phyloP scores from a whole-genome alignment of 495 filamentous ascomycete species.

The Lasiosphaeriaceae sp. region DNA sequence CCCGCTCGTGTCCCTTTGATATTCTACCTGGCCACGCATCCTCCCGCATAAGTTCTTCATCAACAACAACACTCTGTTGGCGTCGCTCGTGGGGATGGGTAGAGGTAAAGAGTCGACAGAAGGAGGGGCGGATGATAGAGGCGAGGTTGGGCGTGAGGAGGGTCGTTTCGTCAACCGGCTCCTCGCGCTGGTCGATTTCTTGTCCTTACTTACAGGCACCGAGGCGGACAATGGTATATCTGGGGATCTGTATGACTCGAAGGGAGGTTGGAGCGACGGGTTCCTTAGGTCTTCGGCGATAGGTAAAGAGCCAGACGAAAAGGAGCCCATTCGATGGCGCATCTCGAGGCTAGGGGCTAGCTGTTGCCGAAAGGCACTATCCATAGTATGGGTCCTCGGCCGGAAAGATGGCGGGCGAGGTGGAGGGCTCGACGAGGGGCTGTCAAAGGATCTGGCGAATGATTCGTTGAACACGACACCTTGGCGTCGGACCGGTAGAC shows the following conservation, averaged over 20 bases:
- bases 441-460: constrained; percentile 38
- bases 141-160: constrained; percentile 47
- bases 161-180: constrained; percentile 47
- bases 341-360: constrained; percentile 33
- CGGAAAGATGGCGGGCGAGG: constrained; percentile 35
- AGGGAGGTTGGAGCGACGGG: constrained; percentile 28
- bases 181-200: constrained; percentile 30
- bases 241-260: constrained; percentile 36
- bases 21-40: constrained; percentile 68
- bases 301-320: constrained; percentile 45
- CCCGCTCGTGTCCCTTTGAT: constrained; percentile 50
- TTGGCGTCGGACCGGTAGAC: constrained; percentile 35
- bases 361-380: constrained; percentile 45
- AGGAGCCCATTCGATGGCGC: constrained; percentile 51
- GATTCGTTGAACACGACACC: constrained; percentile 51
- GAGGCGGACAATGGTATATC: constrained; percentile 31
- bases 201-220: constrained; percentile 37
- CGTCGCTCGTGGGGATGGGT: constrained; percentile 57
- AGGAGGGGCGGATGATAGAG: constrained; percentile 40
- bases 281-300: constrained; percentile 37
- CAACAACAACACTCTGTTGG: constrained; percentile 58
- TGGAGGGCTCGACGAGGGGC: constrained; percentile 34
- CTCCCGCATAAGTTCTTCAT: constrained; percentile 66
- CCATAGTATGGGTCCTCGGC: constrained; percentile 51
- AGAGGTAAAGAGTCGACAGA: constrained; percentile 51